Percentiles rank a stretch among this genome's conserved stretches.
Evolutionary conservation across 1,284 basidiomycete genomes (phyloP).

Genomic region (Pseudozyma hubeiensis): DNA sequence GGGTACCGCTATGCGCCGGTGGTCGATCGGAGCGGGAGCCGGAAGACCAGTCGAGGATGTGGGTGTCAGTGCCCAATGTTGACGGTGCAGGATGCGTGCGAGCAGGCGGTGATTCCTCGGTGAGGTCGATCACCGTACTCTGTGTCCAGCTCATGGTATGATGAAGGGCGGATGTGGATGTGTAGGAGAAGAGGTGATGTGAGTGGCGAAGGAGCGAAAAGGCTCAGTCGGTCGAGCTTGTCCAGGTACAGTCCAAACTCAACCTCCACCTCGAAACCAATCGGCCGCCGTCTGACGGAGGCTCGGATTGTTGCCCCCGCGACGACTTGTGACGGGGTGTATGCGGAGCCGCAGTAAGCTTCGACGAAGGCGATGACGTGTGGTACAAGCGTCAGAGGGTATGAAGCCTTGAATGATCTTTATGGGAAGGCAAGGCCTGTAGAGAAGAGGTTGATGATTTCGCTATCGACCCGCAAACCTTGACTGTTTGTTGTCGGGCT

Average conservation of each 20-base stretch:
- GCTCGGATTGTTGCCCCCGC: no score
- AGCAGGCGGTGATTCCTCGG: constrained; percentile 53
- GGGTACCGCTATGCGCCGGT: not conserved
- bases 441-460: no score
- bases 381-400: no score
- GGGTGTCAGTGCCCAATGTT: constrained; percentile 10
- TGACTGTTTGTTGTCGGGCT: no score
- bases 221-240: constrained; percentile 10
- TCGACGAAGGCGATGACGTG: no score
- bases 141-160: constrained; percentile 18
- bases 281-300: not conserved
- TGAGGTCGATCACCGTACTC: constrained; percentile 53
- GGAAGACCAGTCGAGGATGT: constrained; percentile 30
- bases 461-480: no score
- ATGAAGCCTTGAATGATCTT: no score
- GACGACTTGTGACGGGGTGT: no score
- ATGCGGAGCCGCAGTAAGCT: no score
- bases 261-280: not conserved
- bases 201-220: constrained; percentile 11
- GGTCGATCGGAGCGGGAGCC: not conserved
- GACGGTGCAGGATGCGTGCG: constrained; percentile 11
- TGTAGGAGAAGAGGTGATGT: not conserved
- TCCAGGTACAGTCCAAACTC: no score
- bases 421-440: no score
- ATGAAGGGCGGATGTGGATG: not conserved